Evolutionary conservation across 2,329 filamentous ascomycete species (phyloP), one percentile per base, ranked within the genome.

Genomic region (Epichloe uncinata): DNA sequence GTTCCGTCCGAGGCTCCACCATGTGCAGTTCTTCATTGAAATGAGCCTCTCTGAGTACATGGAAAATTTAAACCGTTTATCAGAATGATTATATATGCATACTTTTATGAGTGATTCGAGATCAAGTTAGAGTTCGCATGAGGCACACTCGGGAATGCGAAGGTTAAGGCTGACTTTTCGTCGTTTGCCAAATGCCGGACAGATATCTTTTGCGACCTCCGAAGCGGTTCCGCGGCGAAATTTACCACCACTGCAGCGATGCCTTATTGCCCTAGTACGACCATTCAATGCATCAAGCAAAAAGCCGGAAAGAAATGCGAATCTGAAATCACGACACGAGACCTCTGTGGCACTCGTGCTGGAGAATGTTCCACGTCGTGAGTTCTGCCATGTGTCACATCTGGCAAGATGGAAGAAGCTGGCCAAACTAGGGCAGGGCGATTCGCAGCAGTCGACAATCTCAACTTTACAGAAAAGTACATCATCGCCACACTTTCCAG

Each of bases 61-160:
- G 22, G n/a, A 18, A 16, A 34, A 9, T 16, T 34, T 22, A n/a
- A 41, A 20, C 8, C 1, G 26, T 11, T 33, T 3, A 15, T 22
- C 47, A 30, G 3, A 30, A 30, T 11, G 4, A 11, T 30, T 30
- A 30, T 11, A 4, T 30, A 11, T 30, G 30, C 30, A 30, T 30
- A 8, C 8, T 11, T 11, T 30, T 30, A 43, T 47, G 47, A 34
- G 12, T 41, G 43, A 7, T 56, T 5, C 42, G 36, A 22, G 38
- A 54, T 49, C 33, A 20, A 35, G 9, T 16, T 48, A 45, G 47
- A 26, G n/a, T 52, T 57, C 53, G 48, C 52, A 46, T 56, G 50
- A 56, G 48, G 44, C 50, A 53, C 42, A 33, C 50, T 56, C 50
- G 57, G 61, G 57, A 50, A 66, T 66, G 63, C 60, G 58, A 61